Base-by-base conservation (phyloP, 2,329 filamentous ascomycete genomes). In the Aspergillus sp. region DNA sequence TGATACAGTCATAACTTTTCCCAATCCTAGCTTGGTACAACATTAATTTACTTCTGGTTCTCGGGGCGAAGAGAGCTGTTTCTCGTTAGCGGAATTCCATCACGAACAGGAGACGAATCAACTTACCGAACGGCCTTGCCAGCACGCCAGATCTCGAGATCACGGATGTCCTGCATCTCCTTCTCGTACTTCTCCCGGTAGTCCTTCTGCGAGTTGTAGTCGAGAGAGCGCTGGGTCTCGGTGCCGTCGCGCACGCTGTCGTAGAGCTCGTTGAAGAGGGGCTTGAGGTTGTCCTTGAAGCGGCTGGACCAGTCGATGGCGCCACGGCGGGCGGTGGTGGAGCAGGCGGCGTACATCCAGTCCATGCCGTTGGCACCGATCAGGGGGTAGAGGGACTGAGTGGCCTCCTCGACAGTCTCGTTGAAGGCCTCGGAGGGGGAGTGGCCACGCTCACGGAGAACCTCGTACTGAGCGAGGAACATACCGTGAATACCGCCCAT, bases 401-500 rank as follows among this genome's bases (percentile, higher is more conserved):
- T 99, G 63, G 94, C 94, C 85, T 99, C 94, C 85, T 99, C 94
- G 65, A 99, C 94, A 64, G 94, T 99, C 91, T 99, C 94, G 86
- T 99, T 99, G 88, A 99, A 99, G 64, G 94, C 94, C 82, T 99
- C 94, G 68, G 88, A 93, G 75, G 94, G 94, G 79, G 84, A 89
- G 88, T 99, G 94, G 78, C 94, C 94, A 67, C 89, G 88, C 87
- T 99, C 94, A 73, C 94, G 92, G 78, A 99, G 92, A 65, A 99
- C 94, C 85, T 99, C 94, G 85, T 99, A 99, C 83, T 99, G 94
- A 58, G 94, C 94, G 66, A 99, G 91, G 89, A 99, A 99, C 94
- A 99, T 99, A 76, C 94, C 94, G 86, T 99, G 94, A 80, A 99
- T 99, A 78, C 94, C 94, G 69, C 94, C 94, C 94, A 99, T 99